Evolutionary conservation across 2,329 filamentous ascomycete species (phyloP), one percentile per base, ranked within the genome.

Genomic region (Thielaviopsis cerberus): DNA sequence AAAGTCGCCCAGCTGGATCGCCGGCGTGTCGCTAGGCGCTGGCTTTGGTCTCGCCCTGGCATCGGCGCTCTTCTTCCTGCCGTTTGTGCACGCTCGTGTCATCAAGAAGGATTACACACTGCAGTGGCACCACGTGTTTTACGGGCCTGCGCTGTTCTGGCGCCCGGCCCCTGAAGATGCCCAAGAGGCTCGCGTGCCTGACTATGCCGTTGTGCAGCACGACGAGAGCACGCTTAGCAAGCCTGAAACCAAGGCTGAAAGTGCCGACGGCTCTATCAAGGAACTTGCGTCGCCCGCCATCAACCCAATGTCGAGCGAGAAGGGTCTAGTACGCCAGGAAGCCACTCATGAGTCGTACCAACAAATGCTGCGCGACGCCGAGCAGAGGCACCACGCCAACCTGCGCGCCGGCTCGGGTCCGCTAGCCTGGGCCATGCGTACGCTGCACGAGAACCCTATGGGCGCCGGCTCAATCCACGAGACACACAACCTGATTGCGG

Each of bases 371-470:
- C 74, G 71, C 4, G 69, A 80, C 59, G 79, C 76, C 7, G 72
- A 82, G 59, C 74, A 73, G 22, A 74, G 71, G 52, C 76, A 83
- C 64, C 79, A 85, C 66, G 78, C 78, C 23, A 79, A 79, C 64
- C 80, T 91, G 57, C 71, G 78, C 59, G 72, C 78, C 68, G 76
- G 74, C 59, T 71, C 72, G 1, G 84, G 86, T 25, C 85, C 83
- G 55, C 75, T 91, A n/a, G 86, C 82, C 64, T 90, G 86, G 86
- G 87, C 84, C 41, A 86, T 91, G 83, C 84, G 86, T 64, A 79
- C 75, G 55, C 81, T 90, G 22, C 84, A 80, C 66, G 75, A 85
- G 65, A 86, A 89, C 73, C 84, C 80, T 53, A 78, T 88, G 71
- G 83, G 83, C 20, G 68, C 81, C 20, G 87, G 86, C 56, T 75